Evolutionary conservation across 2,329 filamentous ascomycete species (phyloP).

Genomic region (Colletotrichum tamarilloi): DNA sequence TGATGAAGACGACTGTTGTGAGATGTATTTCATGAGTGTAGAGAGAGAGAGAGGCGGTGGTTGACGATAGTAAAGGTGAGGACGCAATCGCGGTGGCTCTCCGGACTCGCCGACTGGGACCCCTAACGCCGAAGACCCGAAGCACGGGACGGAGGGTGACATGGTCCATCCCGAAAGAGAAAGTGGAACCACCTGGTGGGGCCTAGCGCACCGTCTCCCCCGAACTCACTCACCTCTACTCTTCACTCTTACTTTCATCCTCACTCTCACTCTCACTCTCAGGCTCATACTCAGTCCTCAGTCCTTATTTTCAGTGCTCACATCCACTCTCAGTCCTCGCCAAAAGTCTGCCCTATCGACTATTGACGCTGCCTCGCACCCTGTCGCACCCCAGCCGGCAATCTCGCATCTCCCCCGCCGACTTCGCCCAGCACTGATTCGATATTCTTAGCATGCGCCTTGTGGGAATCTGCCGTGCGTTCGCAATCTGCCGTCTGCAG

Average conservation of each 20-base stretch:
- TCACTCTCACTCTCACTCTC: not conserved
- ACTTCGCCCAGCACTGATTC: not conserved
- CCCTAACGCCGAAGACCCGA: conserved; percentile 16
- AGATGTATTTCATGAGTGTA: too few relatives aligned
- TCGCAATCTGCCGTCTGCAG: not conserved
- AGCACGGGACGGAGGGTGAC: not conserved
- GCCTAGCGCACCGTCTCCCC: conserved; percentile 27
- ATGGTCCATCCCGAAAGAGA: not conserved
- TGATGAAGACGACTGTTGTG: not conserved
- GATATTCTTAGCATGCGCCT: not conserved
- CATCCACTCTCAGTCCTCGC: not conserved
- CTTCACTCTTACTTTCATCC: not conserved
- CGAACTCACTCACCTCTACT: not conserved
- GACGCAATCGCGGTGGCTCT: conserved; percentile 11
- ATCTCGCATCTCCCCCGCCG: conserved; percentile 21
- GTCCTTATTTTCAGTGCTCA: conserved; percentile 2
- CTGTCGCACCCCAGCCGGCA: not conserved
- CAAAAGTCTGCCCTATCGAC: not conserved
- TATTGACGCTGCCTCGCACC: too few relatives aligned
- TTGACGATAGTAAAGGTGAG: not conserved
- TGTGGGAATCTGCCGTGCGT: not conserved
- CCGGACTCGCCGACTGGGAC: conserved; percentile 6
- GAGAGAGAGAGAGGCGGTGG: not conserved
- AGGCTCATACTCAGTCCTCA: too few relatives aligned
- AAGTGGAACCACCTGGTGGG: conserved; percentile 7